Conservation (phyloP, 345 rosid genomes). For the Moricandia arvensis region DNA sequence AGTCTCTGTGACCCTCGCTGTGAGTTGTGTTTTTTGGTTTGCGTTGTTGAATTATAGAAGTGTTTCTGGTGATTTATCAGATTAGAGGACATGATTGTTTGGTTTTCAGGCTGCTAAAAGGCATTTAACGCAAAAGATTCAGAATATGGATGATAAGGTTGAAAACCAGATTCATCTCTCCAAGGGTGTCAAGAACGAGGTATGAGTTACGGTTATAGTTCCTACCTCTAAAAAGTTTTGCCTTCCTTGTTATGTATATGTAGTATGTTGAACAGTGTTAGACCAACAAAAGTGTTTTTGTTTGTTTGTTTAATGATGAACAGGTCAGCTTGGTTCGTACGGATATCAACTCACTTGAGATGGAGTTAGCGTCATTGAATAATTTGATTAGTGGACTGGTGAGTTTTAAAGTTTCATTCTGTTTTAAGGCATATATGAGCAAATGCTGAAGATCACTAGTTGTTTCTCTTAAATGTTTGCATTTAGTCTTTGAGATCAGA, state of each 20-base stretch:
- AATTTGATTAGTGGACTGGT: constrained; percentile 67
- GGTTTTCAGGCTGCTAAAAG: constrained; percentile 69
- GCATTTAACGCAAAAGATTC: constrained; percentile 84
- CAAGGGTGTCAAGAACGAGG: constrained; percentile 58
- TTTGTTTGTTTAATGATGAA: constrained; percentile 1
- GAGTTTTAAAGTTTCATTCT: constrained; percentile 31
- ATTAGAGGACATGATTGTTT: neutral
- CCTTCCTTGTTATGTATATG: constrained; percentile 5
- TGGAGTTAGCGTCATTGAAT: constrained; percentile 58
- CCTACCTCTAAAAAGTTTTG: neutral
- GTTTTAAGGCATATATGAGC: constrained; percentile 1
- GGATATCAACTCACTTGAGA: constrained; percentile 54
- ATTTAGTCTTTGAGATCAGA: neutral
- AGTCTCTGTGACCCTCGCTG: constrained; percentile 70
- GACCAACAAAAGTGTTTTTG: neutral
- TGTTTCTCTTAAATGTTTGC: no score
- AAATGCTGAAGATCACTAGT: constrained; percentile 19
- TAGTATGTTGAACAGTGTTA: constrained; percentile 2
- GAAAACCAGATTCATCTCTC: constrained; percentile 77
- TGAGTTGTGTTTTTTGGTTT: constrained; percentile 38
- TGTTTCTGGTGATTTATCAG: constrained; percentile 2
- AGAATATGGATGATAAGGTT: constrained; percentile 78
- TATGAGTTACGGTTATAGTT: constrained; percentile 38
- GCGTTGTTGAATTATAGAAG: neutral
- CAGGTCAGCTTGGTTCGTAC: constrained; percentile 66